Conservation (phyloP, 345 rosid genomes). For the Kandelia obovata region DNA sequence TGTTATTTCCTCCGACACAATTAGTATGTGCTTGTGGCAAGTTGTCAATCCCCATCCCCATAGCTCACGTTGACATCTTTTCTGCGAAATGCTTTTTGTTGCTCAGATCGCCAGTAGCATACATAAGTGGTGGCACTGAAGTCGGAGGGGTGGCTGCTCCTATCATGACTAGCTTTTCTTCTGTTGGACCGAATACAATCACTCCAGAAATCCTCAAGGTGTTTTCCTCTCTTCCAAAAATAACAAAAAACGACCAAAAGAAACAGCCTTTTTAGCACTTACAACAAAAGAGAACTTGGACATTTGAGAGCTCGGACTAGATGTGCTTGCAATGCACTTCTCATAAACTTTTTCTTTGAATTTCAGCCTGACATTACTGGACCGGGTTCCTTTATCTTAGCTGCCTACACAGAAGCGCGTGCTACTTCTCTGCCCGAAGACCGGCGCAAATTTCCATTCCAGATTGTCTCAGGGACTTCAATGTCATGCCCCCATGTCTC, state of each 20-base stretch:
- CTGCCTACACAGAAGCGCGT: constrained; percentile 55
- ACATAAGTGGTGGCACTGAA: constrained; percentile 17
- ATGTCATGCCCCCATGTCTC: constrained; percentile 42
- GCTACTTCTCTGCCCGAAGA: constrained; percentile 50
- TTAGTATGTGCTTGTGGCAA: background rate
- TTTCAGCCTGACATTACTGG: constrained; percentile 73
- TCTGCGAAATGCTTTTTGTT: background rate
- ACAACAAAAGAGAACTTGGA: too few species aligned
- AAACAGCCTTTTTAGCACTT: background rate
- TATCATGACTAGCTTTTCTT: constrained; percentile 22
- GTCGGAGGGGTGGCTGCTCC: constrained; percentile 20
- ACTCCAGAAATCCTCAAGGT: constrained; percentile 25
- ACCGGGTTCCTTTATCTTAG: constrained; percentile 80
- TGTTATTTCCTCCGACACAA: background rate
- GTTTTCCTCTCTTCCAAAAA: background rate
- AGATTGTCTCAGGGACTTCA: constrained; percentile 74
- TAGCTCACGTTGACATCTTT: background rate
- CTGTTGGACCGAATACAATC: constrained; percentile 18
- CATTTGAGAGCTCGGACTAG: too few species aligned
- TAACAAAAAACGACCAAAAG: background rate
- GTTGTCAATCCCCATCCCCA: too few species aligned
- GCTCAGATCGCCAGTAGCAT: constrained; percentile 17
- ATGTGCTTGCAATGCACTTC: too few species aligned
- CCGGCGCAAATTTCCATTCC: constrained; percentile 49
- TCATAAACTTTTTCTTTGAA: background rate